These are phyloP conservation scores for Pseudoturritis turrita DNA, from an alignment of 345 rosid species.

Conservation along the genomic window DNA sequence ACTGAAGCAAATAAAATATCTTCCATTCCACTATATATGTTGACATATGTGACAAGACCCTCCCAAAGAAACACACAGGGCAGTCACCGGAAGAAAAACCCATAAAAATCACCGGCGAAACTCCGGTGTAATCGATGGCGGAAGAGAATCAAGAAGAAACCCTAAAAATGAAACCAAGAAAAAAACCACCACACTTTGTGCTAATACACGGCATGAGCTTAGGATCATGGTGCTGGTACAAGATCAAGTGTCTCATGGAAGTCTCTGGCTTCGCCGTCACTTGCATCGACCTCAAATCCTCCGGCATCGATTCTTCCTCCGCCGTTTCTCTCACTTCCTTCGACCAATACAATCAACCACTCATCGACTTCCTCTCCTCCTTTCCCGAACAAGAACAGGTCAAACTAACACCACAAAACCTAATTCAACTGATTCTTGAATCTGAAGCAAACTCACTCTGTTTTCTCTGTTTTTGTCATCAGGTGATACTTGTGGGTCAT, in stretches of 20 bases:
- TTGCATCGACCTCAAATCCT: conserved; percentile 71
- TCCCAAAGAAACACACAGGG: not conserved
- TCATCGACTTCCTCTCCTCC: conserved; percentile 54
- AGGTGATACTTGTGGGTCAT: conserved; percentile 90
- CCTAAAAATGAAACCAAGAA: not conserved
- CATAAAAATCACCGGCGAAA: conserved; percentile 2
- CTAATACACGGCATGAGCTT: conserved; percentile 72
- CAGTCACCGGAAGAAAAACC: not conserved
- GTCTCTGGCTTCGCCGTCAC: conserved; percentile 65
- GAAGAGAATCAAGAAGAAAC: conserved; percentile 31
- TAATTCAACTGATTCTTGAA: not conserved
- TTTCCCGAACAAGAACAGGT: conserved; percentile 65
- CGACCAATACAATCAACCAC: conserved; percentile 74
- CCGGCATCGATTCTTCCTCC: conserved; percentile 56
- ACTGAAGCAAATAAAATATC: not conserved
- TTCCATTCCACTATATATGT: conserved; percentile 26
- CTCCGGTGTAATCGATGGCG: conserved; percentile 28
- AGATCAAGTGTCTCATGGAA: conserved; percentile 69
- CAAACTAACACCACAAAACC: not conserved
- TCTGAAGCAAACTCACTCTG: conserved; percentile 16
- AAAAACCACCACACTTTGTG: conserved; percentile 54
- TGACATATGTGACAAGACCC: conserved; percentile 12
- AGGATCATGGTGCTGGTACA: conserved; percentile 99
- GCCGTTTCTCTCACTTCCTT: conserved; percentile 49
- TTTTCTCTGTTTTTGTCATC: not conserved